Percentiles rank a stretch among this genome's conserved stretches.
phyloP scores from a whole-genome alignment of 371 early-diverging fungal genomes.

The Nematocida parisii region DNA sequence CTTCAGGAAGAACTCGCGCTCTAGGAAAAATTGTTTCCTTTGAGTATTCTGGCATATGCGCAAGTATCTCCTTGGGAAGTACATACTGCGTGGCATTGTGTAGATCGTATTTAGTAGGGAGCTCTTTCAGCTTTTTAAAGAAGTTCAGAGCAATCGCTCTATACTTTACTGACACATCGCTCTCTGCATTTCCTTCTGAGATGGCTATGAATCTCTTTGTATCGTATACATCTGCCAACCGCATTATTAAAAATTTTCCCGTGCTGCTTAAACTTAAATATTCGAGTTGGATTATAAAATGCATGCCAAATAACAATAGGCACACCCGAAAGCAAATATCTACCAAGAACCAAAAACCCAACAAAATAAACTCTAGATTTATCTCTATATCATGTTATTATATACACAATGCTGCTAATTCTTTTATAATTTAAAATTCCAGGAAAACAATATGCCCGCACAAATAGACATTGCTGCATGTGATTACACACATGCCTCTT shows the following conservation, averaged over 20 bases:
- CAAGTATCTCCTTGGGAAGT: conserved; percentile 40
- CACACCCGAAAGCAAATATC: too few relatives aligned
- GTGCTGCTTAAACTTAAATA: background rate
- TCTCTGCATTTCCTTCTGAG: conserved; percentile 4
- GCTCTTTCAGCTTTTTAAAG: conserved; percentile 40
- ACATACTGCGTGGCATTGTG: conserved; percentile 31
- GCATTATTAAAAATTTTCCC: conserved; percentile 26
- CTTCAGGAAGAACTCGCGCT: conserved; percentile 39
- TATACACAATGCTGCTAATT: too few relatives aligned
- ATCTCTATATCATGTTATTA: too few relatives aligned
- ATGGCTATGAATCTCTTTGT: conserved; percentile 47
- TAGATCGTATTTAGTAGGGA: conserved; percentile 50
- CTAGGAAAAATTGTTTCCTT: conserved; percentile 54
- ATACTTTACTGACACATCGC: background rate
- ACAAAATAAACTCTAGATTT: too few relatives aligned
- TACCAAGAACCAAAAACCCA: too few relatives aligned
- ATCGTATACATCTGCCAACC: conserved; percentile 17
- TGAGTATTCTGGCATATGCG: conserved; percentile 38
- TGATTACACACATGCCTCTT: too few relatives aligned
- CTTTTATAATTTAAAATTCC: too few relatives aligned
- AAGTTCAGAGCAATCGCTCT: background rate
- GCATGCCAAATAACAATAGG: too few relatives aligned
- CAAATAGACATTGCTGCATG: too few relatives aligned
- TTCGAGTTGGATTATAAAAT: background rate
- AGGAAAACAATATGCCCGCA: too few relatives aligned